A percentile compares a stretch with the other conserved stretches of the same genome.
These are phyloP conservation scores for Pseudotulostoma volvatum DNA, from an alignment of 495 filamentous ascomycete genomes.

Conservation along the genomic window DNA sequence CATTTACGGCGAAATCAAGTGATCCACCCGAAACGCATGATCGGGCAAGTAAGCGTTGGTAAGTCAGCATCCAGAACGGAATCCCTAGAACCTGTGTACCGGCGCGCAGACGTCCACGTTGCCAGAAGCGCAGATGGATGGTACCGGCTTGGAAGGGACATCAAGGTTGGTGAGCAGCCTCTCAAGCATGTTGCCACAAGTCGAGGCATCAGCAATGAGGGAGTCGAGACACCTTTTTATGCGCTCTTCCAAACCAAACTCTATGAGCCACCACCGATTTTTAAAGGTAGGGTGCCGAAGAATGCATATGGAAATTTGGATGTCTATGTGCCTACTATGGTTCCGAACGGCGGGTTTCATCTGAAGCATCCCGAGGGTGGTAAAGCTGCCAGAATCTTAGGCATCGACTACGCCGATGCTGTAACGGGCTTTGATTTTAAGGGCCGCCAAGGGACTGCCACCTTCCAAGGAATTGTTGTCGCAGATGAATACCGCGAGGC, in stretches of 20 bases:
- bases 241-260: slow-evolving; percentile 56
- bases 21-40: slow-evolving; percentile 49
- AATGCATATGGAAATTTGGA: slow-evolving; percentile 86
- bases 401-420: slow-evolving; percentile 76
- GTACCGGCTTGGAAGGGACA: slow-evolving; percentile 69
- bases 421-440: slow-evolving; percentile 81
- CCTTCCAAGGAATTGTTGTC: slow-evolving; percentile 60
- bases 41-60: slow-evolving; percentile 63
- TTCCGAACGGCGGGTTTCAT: slow-evolving; percentile 67
- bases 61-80: slow-evolving; percentile 38
- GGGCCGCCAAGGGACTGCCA: slow-evolving; percentile 65
- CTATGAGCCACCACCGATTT: slow-evolving; percentile 61
- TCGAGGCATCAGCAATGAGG: slow-evolving; percentile 26
- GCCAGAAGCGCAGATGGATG: slow-evolving; percentile 67
- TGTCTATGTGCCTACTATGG: slow-evolving; percentile 82
- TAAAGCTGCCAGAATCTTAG: slow-evolving; percentile 56
- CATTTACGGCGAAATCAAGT: slow-evolving; percentile 78
- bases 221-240: slow-evolving; percentile 41
- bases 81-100: slow-evolving; percentile 50
- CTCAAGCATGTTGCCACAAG: slow-evolving; percentile 47
- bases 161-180: slow-evolving; percentile 58
- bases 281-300: slow-evolving; percentile 58
- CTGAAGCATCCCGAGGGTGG: slow-evolving; percentile 47
- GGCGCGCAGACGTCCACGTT: slow-evolving; percentile 59
- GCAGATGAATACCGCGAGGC: slow-evolving; percentile 54